phyloP scores from a whole-genome alignment of 179 eudicot genomes.

The Nepenthes alata region DNA sequence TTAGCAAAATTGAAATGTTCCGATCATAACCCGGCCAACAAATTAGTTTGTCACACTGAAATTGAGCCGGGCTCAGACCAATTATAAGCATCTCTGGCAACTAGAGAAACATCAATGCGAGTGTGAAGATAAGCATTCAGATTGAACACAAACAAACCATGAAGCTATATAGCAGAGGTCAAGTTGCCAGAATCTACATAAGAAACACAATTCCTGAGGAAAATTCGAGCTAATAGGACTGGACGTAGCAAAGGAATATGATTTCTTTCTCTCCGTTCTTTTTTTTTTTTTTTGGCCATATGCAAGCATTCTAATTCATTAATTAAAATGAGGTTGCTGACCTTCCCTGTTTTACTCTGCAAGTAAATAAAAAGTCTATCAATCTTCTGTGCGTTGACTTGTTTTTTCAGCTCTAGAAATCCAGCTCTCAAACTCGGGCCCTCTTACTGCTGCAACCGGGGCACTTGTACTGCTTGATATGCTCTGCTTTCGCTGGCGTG shows the following conservation, averaged over 20 bases:
- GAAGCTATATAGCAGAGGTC: constrained; percentile 3
- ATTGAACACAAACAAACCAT: neutral
- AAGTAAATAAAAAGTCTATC: constrained; percentile 10
- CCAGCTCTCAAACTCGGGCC: constrained; percentile 30
- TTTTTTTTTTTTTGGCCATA: neutral
- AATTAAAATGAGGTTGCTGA: constrained; percentile 13
- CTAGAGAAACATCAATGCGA: too few species aligned
- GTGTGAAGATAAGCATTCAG: neutral
- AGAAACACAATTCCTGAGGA: constrained; percentile 9
- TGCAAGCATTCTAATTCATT: constrained; percentile 13
- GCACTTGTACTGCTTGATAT: constrained; percentile 79
- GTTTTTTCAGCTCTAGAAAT: neutral
- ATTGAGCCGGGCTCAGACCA: too few species aligned
- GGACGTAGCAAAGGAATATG: neutral
- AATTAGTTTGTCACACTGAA: too few species aligned
- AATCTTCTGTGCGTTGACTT: constrained; percentile 7
- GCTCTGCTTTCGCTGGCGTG: constrained; percentile 76
- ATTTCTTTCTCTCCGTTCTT: too few species aligned
- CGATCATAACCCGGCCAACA: too few species aligned
- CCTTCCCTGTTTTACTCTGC: neutral
- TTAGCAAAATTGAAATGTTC: too few species aligned
- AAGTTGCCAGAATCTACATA: constrained; percentile 7
- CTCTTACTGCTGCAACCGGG: constrained; percentile 59
- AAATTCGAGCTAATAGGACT: constrained; percentile 5
- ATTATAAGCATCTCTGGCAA: too few species aligned